A percentile compares a stretch with the other conserved stretches of the same genome.
Conservation (phyloP, 2,329 filamentous ascomycete genomes). For the Sporothrix variecibatus region DNA sequence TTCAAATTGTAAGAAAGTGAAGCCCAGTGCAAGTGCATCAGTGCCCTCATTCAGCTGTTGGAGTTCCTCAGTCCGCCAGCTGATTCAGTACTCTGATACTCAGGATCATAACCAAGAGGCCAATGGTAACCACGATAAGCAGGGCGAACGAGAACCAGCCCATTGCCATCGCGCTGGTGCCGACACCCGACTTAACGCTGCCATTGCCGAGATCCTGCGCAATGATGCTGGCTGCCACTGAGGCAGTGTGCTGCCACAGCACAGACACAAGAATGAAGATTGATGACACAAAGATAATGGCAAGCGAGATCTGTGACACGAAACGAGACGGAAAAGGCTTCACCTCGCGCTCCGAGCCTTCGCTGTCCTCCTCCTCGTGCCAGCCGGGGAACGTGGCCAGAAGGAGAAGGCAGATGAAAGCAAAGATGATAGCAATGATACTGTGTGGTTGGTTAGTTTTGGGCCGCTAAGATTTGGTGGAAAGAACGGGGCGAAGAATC, state of each 20-base stretch:
- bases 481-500: slow-evolving; percentile 38
- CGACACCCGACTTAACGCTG: slow-evolving; percentile 81
- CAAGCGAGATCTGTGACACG: slow-evolving; percentile 88
- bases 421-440: slow-evolving; percentile 96
- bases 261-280: slow-evolving; percentile 74
- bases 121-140: slow-evolving; percentile 93
- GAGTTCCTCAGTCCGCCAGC: slow-evolving; percentile 43
- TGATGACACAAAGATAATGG: slow-evolving; percentile 80
- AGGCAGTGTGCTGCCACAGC: slow-evolving; percentile 92
- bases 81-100: slow-evolving; percentile 80
- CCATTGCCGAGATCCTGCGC: slow-evolving; percentile 92
- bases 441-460: slow-evolving; percentile 46
- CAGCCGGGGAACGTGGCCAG: slow-evolving; percentile 96
- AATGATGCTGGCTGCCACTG: slow-evolving; percentile 90
- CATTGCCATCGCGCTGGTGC: slow-evolving; percentile 93
- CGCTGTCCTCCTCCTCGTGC: slow-evolving; percentile 84
- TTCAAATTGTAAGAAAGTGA: neutral
- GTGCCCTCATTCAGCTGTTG: neutral
- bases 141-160: slow-evolving; percentile 97
- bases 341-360: slow-evolving; percentile 83
- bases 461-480: neutral
- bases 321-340: slow-evolving; percentile 91
- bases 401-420: slow-evolving; percentile 92
- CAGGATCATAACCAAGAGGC: slow-evolving; percentile 92
- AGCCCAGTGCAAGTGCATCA: neutral